A percentile compares a stretch with the other conserved stretches of the same genome.
Conservation (phyloP, 1,139 yeast species). For the Debaryomyces fabryi region DNA sequence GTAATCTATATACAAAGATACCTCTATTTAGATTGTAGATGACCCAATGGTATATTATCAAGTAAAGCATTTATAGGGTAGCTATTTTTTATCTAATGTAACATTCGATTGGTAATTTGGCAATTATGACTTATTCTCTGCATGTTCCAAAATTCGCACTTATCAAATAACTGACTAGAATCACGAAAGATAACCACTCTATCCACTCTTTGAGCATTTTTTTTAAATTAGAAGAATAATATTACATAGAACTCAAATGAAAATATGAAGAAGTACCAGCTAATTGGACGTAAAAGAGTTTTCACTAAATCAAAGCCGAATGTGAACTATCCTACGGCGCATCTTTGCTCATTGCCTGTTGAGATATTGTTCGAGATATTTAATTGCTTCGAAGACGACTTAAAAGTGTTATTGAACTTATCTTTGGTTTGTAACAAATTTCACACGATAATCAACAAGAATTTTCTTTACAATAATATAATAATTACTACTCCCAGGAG, state of each 20-base stretch:
- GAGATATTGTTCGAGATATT: constrained; percentile 44
- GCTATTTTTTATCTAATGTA: background rate
- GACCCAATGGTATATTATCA: background rate
- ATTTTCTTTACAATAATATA: constrained; percentile 38
- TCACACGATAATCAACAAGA: constrained; percentile 37
- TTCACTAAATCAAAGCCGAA: constrained; percentile 13
- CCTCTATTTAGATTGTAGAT: background rate
- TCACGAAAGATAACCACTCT: background rate
- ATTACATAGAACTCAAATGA: background rate
- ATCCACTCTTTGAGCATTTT: background rate
- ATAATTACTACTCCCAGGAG: constrained; percentile 26
- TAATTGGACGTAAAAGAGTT: constrained; percentile 40
- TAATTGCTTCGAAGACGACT: constrained; percentile 20
- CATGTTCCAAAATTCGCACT: background rate
- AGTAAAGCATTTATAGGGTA: background rate
- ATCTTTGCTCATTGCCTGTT: constrained; percentile 43
- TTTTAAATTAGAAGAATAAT: background rate
- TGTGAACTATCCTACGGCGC: constrained; percentile 29
- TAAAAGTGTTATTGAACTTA: constrained; percentile 28
- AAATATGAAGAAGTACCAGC: constrained; percentile 34
- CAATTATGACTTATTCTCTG: background rate
- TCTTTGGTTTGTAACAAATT: constrained; percentile 41
- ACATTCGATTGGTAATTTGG: background rate
- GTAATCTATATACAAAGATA: background rate
- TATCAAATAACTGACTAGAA: background rate